Evolutionary conservation across 345 rosid species (phyloP), one percentile per base, ranked within the genome.

Genomic region (Aquilaria sinensis): DNA sequence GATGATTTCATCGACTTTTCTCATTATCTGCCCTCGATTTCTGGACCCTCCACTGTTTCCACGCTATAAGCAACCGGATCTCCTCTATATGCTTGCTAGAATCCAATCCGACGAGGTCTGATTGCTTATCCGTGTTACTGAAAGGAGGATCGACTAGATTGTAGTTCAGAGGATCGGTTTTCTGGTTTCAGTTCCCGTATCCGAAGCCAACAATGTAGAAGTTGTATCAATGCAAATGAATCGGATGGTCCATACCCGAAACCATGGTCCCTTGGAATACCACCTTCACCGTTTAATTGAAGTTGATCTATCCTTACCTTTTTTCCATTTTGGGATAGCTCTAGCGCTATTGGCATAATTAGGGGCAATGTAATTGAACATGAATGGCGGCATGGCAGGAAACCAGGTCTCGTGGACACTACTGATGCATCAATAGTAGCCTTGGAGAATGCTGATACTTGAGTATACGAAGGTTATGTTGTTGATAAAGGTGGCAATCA

Each of bases 161-260:
- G 60, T 65, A 78, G 31, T 41, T 62, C 12, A 31, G 5, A 8
- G 79, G 74, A 32, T 65, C 72, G 9, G 16, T 64, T 11, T 13
- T 41, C 8, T 65, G 54, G 67, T 78, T 62, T 12, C 62, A 78
- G 54, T 72, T 75, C 30, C 79, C 74, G 0, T 4, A 51, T 1
- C 82, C 82, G 2, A 2, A 9, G 13, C 75, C 75, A 4, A 78
- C 75, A 1, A 72, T 58, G 49, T 72, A 75, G 67, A 74, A 78
- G 63, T 68, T 75, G 49, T 62, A 54, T 3, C 79, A 79, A 58
- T 78, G 82, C 4, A 78, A 51, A 43, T 78, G 82, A 57, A 78
- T 72, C 10, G 77, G 82, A 52, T 78, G 82, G 56, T 69, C 65
- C 7, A 57, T 49, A n/a, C 52, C 60, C 9, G 62, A 33, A 15